Base-by-base conservation (phyloP, 176 grass and related monocot genomes). In the Ensete ventricosum region DNA sequence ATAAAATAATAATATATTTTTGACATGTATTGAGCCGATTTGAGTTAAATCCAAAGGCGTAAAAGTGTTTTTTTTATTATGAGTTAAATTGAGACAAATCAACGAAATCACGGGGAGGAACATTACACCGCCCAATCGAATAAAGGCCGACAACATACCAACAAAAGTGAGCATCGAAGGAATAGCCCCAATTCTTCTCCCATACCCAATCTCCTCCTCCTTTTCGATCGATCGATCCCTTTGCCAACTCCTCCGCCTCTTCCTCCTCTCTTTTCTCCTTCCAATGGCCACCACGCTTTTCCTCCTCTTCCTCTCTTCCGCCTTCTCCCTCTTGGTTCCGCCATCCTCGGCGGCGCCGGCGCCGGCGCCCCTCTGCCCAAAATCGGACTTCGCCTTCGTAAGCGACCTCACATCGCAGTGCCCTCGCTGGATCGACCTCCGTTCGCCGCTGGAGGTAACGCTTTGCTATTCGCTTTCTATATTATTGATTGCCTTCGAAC, bases 361-460 rank as follows among this genome's bases (percentile, higher is more conserved):
- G 64, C 20, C 14, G 21, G 22, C 25, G 22, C 20, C 64, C 55
- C 16, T 78, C 19, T 88, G 86, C 73, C 24, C 16, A 26, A 73
- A 76, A 74, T 74, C 72, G 73, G 55, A 8, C 20, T 75, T 82
- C 51, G 54, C 76, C 34, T 92, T 92, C 86, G 52, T 92, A 43
- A 75, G 83, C 75, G 54, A 57, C 50, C 14, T 92, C 62, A 78
- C 58, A 22, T 79, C 67, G 34, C 81, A 82, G 23, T 92, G 89
- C 77, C 81, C 83, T 82, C 54, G 29, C 43, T 74, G 71, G 81
- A 86, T 92, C 86, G 76, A 78, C 77, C 63, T 82, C 4, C 84
- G 73, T 21, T 80, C 19, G 62, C 86, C 83, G 77, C 50, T 78
- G 14, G 89, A 86, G 86, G 89, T 92, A 84, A 66, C 64, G 14